phyloP scores from a whole-genome alignment of 495 filamentous ascomycete genomes.

The Melanomma pulvis-pyrius region DNA sequence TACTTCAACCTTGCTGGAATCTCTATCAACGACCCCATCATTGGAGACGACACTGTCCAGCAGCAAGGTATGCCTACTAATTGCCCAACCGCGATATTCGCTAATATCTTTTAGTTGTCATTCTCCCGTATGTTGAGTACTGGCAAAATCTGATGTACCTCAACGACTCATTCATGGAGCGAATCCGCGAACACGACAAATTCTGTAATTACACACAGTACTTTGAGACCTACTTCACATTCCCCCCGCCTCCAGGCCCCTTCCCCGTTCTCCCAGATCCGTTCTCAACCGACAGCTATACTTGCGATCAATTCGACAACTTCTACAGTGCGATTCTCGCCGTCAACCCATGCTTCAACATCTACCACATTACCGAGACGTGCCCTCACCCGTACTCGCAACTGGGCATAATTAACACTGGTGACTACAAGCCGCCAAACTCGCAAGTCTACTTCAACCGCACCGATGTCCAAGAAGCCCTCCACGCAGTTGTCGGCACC shows the following conservation, averaged over 20 bases:
- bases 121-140: slow-evolving; percentile 65
- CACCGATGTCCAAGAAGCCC: slow-evolving; percentile 71
- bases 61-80: slow-evolving; percentile 45
- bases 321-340: slow-evolving; percentile 58
- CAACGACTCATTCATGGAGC: slow-evolving; percentile 64
- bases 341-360: slow-evolving; percentile 80
- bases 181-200: slow-evolving; percentile 58
- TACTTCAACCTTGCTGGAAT: slow-evolving; percentile 71
- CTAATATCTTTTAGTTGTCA: slow-evolving; percentile 52
- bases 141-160: slow-evolving; percentile 63
- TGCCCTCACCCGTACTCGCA: slow-evolving; percentile 75
- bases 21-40: slow-evolving; percentile 70
- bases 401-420: slow-evolving; percentile 69
- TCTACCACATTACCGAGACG: slow-evolving; percentile 73
- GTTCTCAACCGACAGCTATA: slow-evolving; percentile 25
- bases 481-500: slow-evolving; percentile 50
- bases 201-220: slow-evolving; percentile 69
- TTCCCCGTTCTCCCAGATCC: slow-evolving; percentile 53
- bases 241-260: slow-evolving; percentile 61
- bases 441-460: slow-evolving; percentile 76
- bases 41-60: slow-evolving; percentile 55
- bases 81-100: slow-evolving; percentile 35
- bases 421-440: slow-evolving; percentile 47
- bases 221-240: slow-evolving; percentile 63
- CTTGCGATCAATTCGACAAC: slow-evolving; percentile 61